Base-by-base conservation (phyloP, 169 alveolate species). In the Neospora caninum region DNA sequence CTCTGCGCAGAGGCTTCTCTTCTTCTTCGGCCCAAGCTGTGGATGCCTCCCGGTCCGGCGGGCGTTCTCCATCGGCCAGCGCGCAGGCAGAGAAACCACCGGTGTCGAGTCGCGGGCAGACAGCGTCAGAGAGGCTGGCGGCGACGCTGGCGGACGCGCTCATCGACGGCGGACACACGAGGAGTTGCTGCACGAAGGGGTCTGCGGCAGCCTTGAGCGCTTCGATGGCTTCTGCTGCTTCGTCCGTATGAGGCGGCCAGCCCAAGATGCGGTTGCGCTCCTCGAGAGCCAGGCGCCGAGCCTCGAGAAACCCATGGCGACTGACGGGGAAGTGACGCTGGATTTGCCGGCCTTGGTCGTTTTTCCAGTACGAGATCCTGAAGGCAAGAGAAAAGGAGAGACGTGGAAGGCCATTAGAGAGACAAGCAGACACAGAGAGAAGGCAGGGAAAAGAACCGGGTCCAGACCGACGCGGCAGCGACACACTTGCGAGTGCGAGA, bases 311-410 rank as follows among this genome's bases (percentile, higher is more conserved):
- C 20, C 97, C 97, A 80, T 88, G 95, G 31, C 95, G 92, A 83
- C 96, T 95, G 34, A 96, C 97, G 38, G 97, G 97, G 84, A 96
- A 96, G 91, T 96, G 97, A 78, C 95, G 95, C 91, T 96, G 97
- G 45, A 95, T 95, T 69, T 96, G 97, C 49, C 95, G 95, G 84
- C 95, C 95, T 64, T 95, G 95, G 86, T 96, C 97, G 64, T 96
- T 96, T 88, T 96, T 96, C 97, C 97, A 96, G 94, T 96, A 96
- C 49, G 97, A 95, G 34, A 96, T 96, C 97, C 89, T 82, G 41
- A 6, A 41, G 31, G 10, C 9, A n/a, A 18, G 25, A 38, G 29
- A 36, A 18, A 82, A 41, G 31, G 34, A 22, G 73, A 16, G 73
- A 22, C 16, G 73, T 29, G n/a, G 73, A 64, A 29, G 1, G 7